Percentiles rank a stretch among this genome's conserved stretches.
Conservation (phyloP, 179 eudicot genomes). For the Amaranthus tricolor region DNA sequence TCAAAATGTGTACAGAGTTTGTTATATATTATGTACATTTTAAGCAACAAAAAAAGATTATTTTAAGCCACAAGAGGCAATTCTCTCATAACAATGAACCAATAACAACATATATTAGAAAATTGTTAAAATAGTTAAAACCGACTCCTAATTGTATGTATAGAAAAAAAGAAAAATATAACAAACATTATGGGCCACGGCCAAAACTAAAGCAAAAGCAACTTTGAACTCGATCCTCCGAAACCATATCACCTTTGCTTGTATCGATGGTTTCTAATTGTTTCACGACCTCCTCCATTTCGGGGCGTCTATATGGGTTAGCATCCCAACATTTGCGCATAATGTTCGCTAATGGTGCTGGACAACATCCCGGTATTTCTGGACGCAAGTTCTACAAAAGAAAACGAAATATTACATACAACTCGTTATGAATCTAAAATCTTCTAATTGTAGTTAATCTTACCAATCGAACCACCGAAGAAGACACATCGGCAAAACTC, state of each 20-base stretch:
- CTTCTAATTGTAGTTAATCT: neutral
- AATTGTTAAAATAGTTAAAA: neutral
- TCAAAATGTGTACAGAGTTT: neutral
- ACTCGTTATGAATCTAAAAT: neutral
- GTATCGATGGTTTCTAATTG: slow-evolving; percentile 41
- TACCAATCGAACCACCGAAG: slow-evolving; percentile 44
- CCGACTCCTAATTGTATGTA: slow-evolving; percentile 16
- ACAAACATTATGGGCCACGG: slow-evolving; percentile 38
- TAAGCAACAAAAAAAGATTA: neutral
- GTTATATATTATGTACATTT: neutral
- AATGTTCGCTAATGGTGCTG: slow-evolving; percentile 36
- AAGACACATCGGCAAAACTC: slow-evolving; percentile 44
- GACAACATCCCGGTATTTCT: slow-evolving; percentile 46
- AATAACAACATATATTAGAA: neutral
- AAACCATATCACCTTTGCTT: slow-evolving; percentile 47
- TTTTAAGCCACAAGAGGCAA: neutral
- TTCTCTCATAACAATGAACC: neutral
- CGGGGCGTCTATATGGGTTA: slow-evolving; percentile 40
- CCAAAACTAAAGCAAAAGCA: slow-evolving; percentile 39
- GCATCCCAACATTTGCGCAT: slow-evolving; percentile 55
- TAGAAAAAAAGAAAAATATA: neutral
- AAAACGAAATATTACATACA: neutral
- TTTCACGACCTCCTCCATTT: slow-evolving; percentile 49
- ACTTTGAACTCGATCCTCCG: slow-evolving; percentile 40
- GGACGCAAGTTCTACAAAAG: slow-evolving; percentile 40